Percentiles rank a stretch among this genome's conserved stretches.
These are phyloP conservation scores for Aureobasidium melanogenum DNA, from an alignment of 2,329 filamentous ascomycete species.

Conservation along the genomic window DNA sequence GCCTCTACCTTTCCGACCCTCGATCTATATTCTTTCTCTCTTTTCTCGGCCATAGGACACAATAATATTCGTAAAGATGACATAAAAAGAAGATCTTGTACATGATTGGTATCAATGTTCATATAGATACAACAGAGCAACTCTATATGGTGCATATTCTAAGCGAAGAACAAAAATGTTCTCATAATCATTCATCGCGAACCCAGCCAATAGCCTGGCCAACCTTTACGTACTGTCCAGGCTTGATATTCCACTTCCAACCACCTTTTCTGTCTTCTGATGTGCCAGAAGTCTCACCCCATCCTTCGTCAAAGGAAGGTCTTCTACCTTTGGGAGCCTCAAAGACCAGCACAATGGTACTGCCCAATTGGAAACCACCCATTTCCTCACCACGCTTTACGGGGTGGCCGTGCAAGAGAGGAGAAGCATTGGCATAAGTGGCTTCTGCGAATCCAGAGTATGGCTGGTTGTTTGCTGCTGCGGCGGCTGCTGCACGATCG, in stretches of 20 bases:
- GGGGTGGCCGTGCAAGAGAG: conserved; percentile 72
- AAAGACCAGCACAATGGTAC: conserved; percentile 91
- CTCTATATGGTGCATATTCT: background rate
- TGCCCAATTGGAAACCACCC: conserved; percentile 94
- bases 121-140: background rate
- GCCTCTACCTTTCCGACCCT: no score
- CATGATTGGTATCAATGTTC: no score
- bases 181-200: conserved; percentile 32
- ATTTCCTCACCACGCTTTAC: conserved; percentile 87
- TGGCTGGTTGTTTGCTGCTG: conserved; percentile 63
- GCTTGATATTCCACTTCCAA: conserved; percentile 79
- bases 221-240: conserved; percentile 81
- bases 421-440: conserved; percentile 70
- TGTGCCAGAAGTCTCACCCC: conserved; percentile 38
- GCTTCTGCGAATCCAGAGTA: conserved; percentile 92
- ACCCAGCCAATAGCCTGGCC: conserved; percentile 78
- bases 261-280: conserved; percentile 51
- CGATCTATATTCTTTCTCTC: no score
- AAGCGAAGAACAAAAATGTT: background rate
- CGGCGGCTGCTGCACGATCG: conserved; percentile 74
- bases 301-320: conserved; percentile 51
- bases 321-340: conserved; percentile 68
- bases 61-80: no score
- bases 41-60: no score
- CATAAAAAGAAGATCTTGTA: no score